phyloP scores from a whole-genome alignment of 2,329 filamentous ascomycete species.

The Fusarium brevicatenulatum region DNA sequence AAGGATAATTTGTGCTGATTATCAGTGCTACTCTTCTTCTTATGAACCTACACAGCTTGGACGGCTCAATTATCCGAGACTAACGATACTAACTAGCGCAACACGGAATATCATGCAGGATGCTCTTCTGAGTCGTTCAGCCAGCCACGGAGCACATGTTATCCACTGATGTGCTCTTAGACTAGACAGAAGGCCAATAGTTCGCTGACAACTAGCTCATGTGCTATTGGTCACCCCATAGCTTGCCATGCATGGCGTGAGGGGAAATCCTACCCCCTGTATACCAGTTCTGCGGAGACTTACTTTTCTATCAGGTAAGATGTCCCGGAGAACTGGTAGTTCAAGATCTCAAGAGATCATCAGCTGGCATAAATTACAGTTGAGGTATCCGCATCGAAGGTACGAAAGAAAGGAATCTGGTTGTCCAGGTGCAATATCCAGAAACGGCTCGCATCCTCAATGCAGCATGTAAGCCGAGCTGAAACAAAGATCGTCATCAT shows the following conservation, averaged over 20 bases:
- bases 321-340: background rate
- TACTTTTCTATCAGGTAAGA: background rate
- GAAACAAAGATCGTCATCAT: background rate
- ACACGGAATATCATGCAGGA: background rate
- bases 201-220: background rate
- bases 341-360: background rate
- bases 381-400: background rate
- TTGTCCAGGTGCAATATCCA: background rate
- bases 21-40: background rate
- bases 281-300: no score
- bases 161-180: background rate
- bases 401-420: background rate
- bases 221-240: background rate
- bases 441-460: background rate
- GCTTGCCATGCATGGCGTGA: background rate
- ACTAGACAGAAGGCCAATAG: background rate
- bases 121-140: background rate
- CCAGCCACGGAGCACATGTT: background rate
- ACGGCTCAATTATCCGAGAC: background rate
- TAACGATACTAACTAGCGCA: background rate
- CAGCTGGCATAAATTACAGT: no score
- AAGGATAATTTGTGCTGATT: fast-evolving
- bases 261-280: background rate
- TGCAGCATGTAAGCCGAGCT: background rate
- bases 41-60: background rate